Conservation (phyloP, 371 early-diverging fungal species). For the Entomophthora muscae region DNA sequence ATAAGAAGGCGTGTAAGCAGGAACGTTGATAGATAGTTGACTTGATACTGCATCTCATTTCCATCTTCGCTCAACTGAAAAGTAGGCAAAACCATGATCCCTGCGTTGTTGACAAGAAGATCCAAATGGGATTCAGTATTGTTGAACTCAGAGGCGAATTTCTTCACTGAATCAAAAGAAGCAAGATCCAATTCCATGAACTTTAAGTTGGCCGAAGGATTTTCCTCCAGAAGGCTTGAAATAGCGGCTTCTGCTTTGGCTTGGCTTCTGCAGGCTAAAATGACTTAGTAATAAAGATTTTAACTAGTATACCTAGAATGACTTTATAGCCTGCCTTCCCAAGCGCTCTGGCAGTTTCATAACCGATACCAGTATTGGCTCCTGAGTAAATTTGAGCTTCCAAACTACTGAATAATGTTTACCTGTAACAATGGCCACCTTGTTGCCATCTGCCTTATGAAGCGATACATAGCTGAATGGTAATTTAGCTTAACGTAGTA, state of each 20-base stretch:
- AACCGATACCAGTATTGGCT: conserved; percentile 8
- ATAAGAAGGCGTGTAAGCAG: neutral
- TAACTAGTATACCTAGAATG: neutral
- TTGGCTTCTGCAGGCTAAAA: conserved; percentile 11
- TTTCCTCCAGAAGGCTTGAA: conserved; percentile 10
- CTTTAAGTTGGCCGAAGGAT: conserved; percentile 15
- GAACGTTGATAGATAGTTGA: neutral
- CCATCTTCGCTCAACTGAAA: conserved; percentile 2
- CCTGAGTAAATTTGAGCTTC: neutral
- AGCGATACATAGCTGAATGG: neutral
- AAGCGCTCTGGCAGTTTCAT: neutral
- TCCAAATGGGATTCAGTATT: neutral
- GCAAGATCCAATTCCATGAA: conserved; percentile 13
- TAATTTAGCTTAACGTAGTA: too few relatives aligned
- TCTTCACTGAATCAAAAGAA: neutral
- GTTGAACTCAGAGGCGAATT: neutral
- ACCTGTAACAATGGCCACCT: conserved; percentile 9
- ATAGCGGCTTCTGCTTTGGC: conserved; percentile 11
- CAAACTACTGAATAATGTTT: neutral
- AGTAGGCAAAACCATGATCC: conserved; percentile 2
- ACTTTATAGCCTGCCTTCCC: neutral
- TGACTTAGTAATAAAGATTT: neutral
- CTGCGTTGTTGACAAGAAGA: conserved; percentile 7
- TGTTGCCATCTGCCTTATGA: neutral
- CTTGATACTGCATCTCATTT: conserved; percentile 3